Evolutionary conservation across 768 basidiomycete genomes (phyloP).

Genomic region (Pisolithus tinctorius): DNA sequence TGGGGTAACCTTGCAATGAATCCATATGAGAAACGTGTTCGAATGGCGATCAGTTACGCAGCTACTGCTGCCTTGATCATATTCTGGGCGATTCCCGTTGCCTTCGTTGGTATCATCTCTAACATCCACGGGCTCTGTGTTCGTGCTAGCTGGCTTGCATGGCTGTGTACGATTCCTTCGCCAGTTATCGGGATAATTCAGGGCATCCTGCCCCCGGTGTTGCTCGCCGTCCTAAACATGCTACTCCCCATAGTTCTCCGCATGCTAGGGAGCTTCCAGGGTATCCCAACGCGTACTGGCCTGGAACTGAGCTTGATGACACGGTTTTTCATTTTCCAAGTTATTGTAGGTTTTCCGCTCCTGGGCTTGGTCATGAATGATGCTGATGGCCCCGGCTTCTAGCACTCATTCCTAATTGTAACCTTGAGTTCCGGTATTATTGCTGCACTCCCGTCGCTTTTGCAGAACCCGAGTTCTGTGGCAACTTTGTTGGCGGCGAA

Average conservation of each 20-base stretch:
- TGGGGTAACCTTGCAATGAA: conserved; percentile 89
- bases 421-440: conserved; percentile 82
- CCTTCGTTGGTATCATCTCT: conserved; percentile 80
- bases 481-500: conserved; percentile 69
- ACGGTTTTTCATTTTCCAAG: conserved; percentile 87
- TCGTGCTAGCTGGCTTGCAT: conserved; percentile 64
- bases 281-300: conserved; percentile 77
- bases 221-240: conserved; percentile 89
- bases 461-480: conserved; percentile 61
- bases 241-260: conserved; percentile 80
- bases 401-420: conserved; percentile 94
- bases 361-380: neutral
- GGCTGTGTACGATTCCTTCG: conserved; percentile 69
- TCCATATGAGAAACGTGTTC: conserved; percentile 76
- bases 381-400: conserved; percentile 4
- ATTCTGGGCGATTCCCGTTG: conserved; percentile 83
- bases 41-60: conserved; percentile 62
- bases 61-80: conserved; percentile 76
- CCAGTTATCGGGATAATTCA: conserved; percentile 74
- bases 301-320: conserved; percentile 91
- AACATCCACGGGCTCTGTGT: conserved; percentile 69
- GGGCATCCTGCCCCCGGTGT: conserved; percentile 83
- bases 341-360: conserved; percentile 54
- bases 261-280: conserved; percentile 77
- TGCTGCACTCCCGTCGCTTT: conserved; percentile 54